phyloP scores from a whole-genome alignment of 2,329 filamentous ascomycete genomes.

The Botrytis deweyae region DNA sequence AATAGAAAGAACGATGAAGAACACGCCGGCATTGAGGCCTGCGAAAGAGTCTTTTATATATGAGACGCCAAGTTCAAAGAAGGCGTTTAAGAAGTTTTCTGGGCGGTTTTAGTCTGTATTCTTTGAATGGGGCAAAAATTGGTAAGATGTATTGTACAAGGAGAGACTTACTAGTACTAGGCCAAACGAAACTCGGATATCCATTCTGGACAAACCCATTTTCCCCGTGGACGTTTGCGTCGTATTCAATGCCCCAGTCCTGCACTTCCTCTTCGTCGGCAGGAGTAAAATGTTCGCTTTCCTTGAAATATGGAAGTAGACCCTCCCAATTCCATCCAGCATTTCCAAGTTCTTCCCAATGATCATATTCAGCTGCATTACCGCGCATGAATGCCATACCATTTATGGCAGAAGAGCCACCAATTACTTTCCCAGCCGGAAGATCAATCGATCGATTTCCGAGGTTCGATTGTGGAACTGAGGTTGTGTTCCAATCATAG shows the following conservation, averaged over 20 bases:
- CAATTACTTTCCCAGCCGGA: conserved; percentile 39
- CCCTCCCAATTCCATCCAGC: conserved; percentile 43
- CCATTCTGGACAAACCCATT: conserved; percentile 2
- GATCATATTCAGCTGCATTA: conserved; percentile 38
- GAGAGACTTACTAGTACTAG: conserved; percentile 7
- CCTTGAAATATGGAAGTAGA: conserved; percentile 30
- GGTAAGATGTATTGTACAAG: accelerated
- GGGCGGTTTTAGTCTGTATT: background rate
- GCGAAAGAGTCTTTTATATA: conserved; percentile 38
- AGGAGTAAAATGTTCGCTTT: conserved; percentile 29
- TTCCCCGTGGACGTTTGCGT: conserved; percentile 30
- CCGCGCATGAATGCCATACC: conserved; percentile 33
- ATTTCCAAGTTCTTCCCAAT: conserved; percentile 45
- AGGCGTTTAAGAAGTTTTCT: conserved; percentile 43
- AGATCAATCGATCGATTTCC: conserved; percentile 24
- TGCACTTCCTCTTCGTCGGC: background rate
- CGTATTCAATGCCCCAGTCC: conserved; percentile 22
- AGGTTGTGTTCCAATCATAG: conserved; percentile 45
- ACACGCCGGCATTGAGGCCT: background rate
- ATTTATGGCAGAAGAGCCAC: conserved; percentile 43
- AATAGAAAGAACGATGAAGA: conserved; percentile 3
- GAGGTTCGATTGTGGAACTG: conserved; percentile 41
- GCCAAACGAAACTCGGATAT: conserved; percentile 13
- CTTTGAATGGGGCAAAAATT: conserved; percentile 37
- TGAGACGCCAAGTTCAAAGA: conserved; percentile 42